Conservation (phyloP, 164 flowering plant species). For the Saururus chinensis region DNA sequence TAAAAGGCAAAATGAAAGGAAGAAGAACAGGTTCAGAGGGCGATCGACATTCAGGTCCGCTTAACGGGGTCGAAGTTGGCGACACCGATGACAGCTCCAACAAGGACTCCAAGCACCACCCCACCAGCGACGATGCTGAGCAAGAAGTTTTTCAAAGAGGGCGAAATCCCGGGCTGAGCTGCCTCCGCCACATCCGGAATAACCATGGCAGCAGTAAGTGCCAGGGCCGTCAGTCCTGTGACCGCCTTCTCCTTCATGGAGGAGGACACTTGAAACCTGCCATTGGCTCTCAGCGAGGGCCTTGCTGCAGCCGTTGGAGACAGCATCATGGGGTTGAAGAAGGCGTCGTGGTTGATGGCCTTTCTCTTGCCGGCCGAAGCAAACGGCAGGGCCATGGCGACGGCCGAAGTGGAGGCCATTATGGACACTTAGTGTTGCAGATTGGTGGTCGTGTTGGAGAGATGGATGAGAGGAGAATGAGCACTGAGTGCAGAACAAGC, state of each 20-base stretch:
- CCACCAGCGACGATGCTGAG: constrained; percentile 76
- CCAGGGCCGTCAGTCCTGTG: constrained; percentile 51
- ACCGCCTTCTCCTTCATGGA: constrained; percentile 63
- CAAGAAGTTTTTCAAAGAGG: constrained; percentile 81
- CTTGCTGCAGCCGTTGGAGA: constrained; percentile 12
- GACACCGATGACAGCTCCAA: constrained; percentile 67
- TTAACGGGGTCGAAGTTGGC: constrained; percentile 85
- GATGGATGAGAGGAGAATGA: not conserved
- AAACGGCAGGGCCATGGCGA: constrained; percentile 45
- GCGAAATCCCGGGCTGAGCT: constrained; percentile 44
- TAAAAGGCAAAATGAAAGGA: too few species aligned
- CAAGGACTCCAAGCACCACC: constrained; percentile 38
- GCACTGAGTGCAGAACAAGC: not conserved
- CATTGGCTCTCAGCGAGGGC: constrained; percentile 9
- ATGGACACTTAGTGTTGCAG: not conserved
- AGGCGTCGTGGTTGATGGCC: constrained; percentile 18
- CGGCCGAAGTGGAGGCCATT: constrained; percentile 61
- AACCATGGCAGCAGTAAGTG: constrained; percentile 48
- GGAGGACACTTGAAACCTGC: constrained; percentile 34
- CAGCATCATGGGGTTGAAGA: constrained; percentile 42
- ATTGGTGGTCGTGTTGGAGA: not conserved
- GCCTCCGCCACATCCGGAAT: constrained; percentile 69
- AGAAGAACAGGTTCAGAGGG: too few species aligned
- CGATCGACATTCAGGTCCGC: constrained; percentile 25
- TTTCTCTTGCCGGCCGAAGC: constrained; percentile 31